Evolutionary conservation across 2,329 filamentous ascomycete species (phyloP).

Genomic region (Aureobasidium uvarum): DNA sequence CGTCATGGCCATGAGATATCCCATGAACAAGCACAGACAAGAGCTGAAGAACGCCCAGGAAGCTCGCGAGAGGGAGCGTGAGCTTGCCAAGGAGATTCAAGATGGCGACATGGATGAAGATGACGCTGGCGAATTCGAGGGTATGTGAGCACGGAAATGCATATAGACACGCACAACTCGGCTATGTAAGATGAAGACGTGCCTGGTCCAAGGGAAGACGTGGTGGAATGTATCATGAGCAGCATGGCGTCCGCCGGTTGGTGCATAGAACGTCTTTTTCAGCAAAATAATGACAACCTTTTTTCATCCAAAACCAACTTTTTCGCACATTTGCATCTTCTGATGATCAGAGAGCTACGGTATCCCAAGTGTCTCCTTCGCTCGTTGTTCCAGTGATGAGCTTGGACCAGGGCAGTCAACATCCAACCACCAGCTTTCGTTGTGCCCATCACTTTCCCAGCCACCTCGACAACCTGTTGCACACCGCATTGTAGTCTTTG

Average conservation of each 20-base stretch:
- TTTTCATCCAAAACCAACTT: neutral
- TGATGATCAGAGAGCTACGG: neutral
- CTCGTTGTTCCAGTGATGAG: slow-evolving; percentile 19
- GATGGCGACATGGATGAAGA: slow-evolving; percentile 97
- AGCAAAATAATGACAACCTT: slow-evolving; percentile 24
- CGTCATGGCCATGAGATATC: slow-evolving; percentile 99
- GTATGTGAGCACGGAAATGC: slow-evolving; percentile 61
- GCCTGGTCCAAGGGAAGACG: neutral
- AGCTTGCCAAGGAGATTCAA: slow-evolving; percentile 98
- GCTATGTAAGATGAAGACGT: slow-evolving; percentile 21
- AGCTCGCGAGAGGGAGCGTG: slow-evolving; percentile 91
- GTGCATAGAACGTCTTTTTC: slow-evolving; percentile 23
- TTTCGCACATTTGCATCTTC: neutral
- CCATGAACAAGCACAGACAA: slow-evolving; percentile 97
- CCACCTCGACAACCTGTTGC: slow-evolving; percentile 22
- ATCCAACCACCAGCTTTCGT: slow-evolving; percentile 21
- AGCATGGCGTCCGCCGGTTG: slow-evolving; percentile 21
- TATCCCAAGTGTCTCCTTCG: neutral
- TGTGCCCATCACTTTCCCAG: slow-evolving; percentile 22
- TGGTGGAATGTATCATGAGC: slow-evolving; percentile 18
- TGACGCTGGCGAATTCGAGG: slow-evolving; percentile 85
- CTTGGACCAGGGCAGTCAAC: slow-evolving; percentile 6
- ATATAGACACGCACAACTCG: slow-evolving; percentile 7
- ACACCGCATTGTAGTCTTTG: slow-evolving; percentile 25
- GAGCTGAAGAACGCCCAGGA: slow-evolving; percentile 98